Conservation (phyloP, 73 alveolate genomes). For the Durusdinium trenchii region DNA sequence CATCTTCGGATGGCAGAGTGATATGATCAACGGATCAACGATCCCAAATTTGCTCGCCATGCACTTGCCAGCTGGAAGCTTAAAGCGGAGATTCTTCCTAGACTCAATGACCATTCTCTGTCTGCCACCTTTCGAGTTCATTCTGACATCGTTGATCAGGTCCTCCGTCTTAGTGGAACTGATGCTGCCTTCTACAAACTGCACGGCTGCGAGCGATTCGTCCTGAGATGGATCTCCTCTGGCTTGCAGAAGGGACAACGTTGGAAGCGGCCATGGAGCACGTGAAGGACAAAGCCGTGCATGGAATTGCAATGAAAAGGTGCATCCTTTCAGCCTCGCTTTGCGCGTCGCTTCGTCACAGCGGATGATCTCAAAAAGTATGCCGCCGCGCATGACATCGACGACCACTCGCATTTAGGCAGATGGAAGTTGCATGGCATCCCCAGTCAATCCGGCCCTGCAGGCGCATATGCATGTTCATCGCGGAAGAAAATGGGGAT, state of each 20-base stretch:
- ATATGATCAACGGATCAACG: not conserved
- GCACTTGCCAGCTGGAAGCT: not conserved
- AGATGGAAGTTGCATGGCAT: conserved; percentile 15
- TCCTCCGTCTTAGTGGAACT: not conserved
- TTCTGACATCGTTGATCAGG: not conserved
- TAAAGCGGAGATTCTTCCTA: not conserved
- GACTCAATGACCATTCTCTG: not conserved
- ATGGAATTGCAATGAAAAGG: conserved; percentile 28
- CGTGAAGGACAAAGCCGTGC: not conserved
- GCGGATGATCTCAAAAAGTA: not conserved
- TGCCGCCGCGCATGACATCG: not conserved
- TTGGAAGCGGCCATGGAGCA: not conserved
- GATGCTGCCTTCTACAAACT: not conserved
- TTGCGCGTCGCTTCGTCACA: not conserved
- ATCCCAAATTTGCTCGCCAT: not conserved
- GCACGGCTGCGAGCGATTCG: not conserved
- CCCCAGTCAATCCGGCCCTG: not conserved
- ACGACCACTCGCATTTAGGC: not conserved
- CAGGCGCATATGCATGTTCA: not conserved
- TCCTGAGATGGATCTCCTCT: not conserved
- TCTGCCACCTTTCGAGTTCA: not conserved
- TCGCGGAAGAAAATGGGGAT: not conserved
- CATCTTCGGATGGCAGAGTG: not conserved
- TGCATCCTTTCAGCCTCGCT: not conserved
- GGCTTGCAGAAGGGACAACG: not conserved